Evolutionary conservation across 768 basidiomycete species (phyloP).

Genomic region (Rhizopogon vulgaris): DNA sequence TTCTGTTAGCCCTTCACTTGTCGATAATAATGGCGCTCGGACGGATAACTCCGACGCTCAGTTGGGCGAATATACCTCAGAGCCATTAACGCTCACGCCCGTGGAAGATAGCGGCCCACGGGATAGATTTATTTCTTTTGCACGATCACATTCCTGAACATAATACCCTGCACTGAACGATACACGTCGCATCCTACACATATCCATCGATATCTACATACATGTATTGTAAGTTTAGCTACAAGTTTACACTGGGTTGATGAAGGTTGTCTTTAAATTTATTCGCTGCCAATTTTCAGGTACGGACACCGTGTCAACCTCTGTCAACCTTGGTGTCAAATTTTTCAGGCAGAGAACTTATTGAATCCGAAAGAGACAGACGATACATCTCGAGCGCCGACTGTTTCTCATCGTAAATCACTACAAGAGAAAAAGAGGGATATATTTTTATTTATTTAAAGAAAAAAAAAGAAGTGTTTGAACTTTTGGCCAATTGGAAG

Average conservation of each 20-base stretch:
- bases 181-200: neutral
- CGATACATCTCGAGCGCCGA: too few species aligned
- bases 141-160: neutral
- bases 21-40: neutral
- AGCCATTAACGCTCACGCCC: constrained; percentile 4
- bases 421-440: too few species aligned
- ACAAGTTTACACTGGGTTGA: too few species aligned
- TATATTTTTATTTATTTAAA: too few species aligned
- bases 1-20: neutral
- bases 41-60: neutral
- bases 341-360: too few species aligned
- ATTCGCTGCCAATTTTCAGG: too few species aligned
- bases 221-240: neutral
- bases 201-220: neutral
- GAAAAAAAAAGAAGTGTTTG: too few species aligned
- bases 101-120: constrained; percentile 1
- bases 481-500: neutral
- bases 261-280: too few species aligned
- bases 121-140: constrained; percentile 5
- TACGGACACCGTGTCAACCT: too few species aligned
- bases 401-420: too few species aligned
- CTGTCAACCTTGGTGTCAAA: too few species aligned
- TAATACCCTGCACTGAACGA: neutral
- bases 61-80: constrained; percentile 1
- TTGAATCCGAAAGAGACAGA: too few species aligned